Evolutionary conservation across 176 grass and related monocot species (phyloP).

Genomic region (Tillandsia leiboldiana): DNA sequence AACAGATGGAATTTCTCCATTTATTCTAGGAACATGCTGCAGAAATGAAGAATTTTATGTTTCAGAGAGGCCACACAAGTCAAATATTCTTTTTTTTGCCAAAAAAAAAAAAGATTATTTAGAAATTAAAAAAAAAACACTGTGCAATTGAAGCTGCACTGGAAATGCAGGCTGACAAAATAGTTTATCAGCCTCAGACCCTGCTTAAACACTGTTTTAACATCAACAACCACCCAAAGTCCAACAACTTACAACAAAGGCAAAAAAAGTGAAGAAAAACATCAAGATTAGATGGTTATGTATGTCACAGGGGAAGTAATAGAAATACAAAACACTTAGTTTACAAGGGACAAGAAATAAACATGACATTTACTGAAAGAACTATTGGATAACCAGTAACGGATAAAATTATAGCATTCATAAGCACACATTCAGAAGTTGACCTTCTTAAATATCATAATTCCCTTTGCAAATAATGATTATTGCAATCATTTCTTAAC

Average conservation of each 20-base stretch:
- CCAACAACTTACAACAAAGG: no score
- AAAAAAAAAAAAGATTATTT: not conserved
- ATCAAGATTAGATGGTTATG: no score
- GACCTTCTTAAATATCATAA: not conserved
- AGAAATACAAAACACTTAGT: no score
- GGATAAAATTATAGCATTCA: not conserved
- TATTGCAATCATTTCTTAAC: not conserved
- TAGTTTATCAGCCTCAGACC: no score
- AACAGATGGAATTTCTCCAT: conserved; percentile 61
- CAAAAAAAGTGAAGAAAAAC: no score
- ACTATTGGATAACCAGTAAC: not conserved
- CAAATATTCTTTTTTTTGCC: not conserved
- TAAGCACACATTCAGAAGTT: not conserved
- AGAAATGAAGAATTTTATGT: conserved; percentile 19
- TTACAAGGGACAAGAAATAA: no score
- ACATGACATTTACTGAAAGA: not conserved
- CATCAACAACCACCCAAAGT: no score
- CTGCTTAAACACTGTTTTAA: no score
- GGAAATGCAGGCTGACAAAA: no score
- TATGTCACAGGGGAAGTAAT: no score
- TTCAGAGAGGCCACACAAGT: conserved; percentile 4
- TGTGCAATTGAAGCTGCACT: no score
- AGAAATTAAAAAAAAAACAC: not conserved
- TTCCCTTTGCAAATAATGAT: not conserved
- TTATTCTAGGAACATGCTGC: conserved; percentile 60